Conservation (phyloP, 306 rosid genomes). For the Quercus glauca region DNA sequence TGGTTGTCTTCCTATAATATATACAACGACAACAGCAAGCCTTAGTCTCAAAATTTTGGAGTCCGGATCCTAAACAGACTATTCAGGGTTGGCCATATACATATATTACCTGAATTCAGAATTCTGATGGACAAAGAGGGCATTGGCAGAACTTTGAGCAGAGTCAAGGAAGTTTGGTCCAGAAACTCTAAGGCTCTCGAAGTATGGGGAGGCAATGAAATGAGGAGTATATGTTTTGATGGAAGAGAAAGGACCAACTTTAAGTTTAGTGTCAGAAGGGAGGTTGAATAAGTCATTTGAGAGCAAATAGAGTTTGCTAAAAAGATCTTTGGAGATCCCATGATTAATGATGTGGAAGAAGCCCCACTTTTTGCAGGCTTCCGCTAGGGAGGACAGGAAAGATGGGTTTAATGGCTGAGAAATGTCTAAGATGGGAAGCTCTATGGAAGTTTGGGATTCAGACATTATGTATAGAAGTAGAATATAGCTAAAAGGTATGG, state of each 20-base stretch:
- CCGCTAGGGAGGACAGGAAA: conserved; percentile 56
- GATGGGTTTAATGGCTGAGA: conserved; percentile 62
- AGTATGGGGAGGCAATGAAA: conserved; percentile 97
- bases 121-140: conserved; percentile 48
- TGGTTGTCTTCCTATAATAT: neutral
- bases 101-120: conserved; percentile 61
- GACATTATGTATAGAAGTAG: conserved; percentile 48
- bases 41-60: too few species aligned
- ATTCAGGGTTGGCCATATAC: too few species aligned
- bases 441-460: conserved; percentile 42
- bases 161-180: conserved; percentile 75
- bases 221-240: conserved; percentile 78
- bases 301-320: conserved; percentile 45
- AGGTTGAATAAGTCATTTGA: conserved; percentile 60
- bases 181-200: conserved; percentile 79
- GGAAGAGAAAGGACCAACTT: conserved; percentile 86
- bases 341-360: conserved; percentile 89
- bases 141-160: conserved; percentile 67
- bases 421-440: conserved; percentile 81
- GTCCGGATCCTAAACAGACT: too few species aligned
- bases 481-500: conserved; percentile 42
- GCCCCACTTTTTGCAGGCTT: conserved; percentile 86
- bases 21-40: too few species aligned
- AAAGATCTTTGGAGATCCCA: conserved; percentile 80
- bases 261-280: conserved; percentile 77